A percentile compares a stretch with the other conserved stretches of the same genome.
phyloP scores from a whole-genome alignment of 768 basidiomycete species.

The Suillus placidus region DNA sequence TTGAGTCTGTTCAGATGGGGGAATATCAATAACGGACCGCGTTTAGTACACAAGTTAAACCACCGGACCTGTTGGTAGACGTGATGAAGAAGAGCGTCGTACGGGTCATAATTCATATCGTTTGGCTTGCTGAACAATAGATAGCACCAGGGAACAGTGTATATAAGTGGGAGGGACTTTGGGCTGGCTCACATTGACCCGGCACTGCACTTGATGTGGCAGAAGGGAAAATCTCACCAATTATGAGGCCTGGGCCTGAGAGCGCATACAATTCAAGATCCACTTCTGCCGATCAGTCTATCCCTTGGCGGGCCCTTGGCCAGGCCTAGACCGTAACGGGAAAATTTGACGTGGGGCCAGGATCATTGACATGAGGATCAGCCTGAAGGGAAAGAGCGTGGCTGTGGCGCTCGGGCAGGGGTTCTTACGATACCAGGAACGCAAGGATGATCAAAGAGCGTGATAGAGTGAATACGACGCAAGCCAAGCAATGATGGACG shows the following conservation, averaged over 20 bases:
- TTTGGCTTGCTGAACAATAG: background rate
- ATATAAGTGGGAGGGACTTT: constrained; percentile 13
- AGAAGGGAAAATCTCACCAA: too few relatives aligned
- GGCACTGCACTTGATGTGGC: background rate
- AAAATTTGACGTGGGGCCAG: background rate
- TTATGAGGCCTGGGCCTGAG: background rate
- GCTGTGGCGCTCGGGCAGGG: background rate
- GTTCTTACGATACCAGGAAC: background rate
- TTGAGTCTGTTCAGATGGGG: constrained; percentile 57
- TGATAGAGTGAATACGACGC: background rate
- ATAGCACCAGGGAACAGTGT: background rate
- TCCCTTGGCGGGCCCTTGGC: too few relatives aligned
- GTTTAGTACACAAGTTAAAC: background rate
- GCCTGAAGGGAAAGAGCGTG: background rate
- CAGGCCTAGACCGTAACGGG: background rate
- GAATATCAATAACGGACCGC: background rate
- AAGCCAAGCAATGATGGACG: background rate
- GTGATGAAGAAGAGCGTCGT: constrained; percentile 78
- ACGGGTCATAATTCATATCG: constrained; percentile 76
- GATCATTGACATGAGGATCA: background rate
- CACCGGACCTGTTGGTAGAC: constrained; percentile 71
- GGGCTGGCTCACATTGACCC: background rate
- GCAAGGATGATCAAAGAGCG: background rate
- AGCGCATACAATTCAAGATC: background rate
- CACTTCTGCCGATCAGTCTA: background rate